Base-by-base conservation (phyloP, 2,329 filamentous ascomycete genomes). In the Trichoderma sp. region DNA sequence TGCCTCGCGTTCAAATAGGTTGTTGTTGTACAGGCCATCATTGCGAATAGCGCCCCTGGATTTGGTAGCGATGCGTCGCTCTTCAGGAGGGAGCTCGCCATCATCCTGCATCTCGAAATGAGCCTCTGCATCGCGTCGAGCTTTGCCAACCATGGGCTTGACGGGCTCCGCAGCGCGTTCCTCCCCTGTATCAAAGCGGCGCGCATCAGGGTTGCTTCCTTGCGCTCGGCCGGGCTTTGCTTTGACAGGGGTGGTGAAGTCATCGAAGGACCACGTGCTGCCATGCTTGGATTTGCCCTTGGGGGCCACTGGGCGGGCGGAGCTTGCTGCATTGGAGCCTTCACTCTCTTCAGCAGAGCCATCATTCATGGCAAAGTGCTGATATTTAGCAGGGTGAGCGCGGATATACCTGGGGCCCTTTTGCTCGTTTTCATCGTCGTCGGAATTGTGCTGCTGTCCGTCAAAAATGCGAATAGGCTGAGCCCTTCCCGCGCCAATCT, bases 101-200 rank as follows among this genome's bases (percentile, higher is more conserved):
- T 94, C 90, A 77, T 98, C 94, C 66, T 88, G 84, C 75, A 97
- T 87, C 71, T 96, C 89, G 76, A 97, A 97, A 79, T 98, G 93
- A 1, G 89, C 82, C 76, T 94, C 89, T 21, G 91, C 90, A 75
- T 96, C 92, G 53, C 89, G 92, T 70, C 95, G 92, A 47, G 91
- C 86, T 77, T 91, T 68, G 5, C 58, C 66, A 27, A 57, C 49
- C 14, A 52, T 59, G 33, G 59, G 58, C 29, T 68, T 62, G 33
- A 37, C 14, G 5, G 58, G 35, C 58, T 68, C 66, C 8, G 58
- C 53, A 3, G 43, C 87, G 70, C 47, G 40, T 43, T 43, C 66
- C 16, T 55, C 56, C 58, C 94, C 90, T 59, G 91, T 89, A 74
- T 90, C 91, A 88, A 92, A 96, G 78, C 96, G 91, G 68, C 92